These are phyloP conservation scores for Glycine tomentella DNA, from an alignment of 306 rosid genomes.

Conservation along the genomic window DNA sequence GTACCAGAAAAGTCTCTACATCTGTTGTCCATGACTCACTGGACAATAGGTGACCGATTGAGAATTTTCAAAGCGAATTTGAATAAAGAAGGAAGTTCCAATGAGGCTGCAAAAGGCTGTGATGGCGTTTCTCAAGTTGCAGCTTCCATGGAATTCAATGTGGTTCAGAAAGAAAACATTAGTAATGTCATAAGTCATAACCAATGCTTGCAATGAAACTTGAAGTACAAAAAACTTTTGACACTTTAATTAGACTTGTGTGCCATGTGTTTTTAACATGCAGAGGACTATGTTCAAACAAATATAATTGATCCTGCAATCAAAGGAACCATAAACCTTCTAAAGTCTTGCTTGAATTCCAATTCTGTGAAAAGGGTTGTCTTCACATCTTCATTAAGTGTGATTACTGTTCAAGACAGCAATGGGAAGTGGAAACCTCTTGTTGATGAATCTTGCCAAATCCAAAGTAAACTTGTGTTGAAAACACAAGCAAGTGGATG, in stretches of 20 bases:
- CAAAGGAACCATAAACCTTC: slow-evolving; percentile 68
- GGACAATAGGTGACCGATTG: slow-evolving; percentile 60
- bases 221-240: neutral
- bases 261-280: slow-evolving; percentile 34
- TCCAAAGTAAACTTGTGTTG: slow-evolving; percentile 57
- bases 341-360: slow-evolving; percentile 73
- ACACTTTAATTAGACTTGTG: neutral
- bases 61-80: slow-evolving; percentile 70
- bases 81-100: slow-evolving; percentile 71
- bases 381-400: no score
- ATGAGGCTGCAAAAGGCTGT: slow-evolving; percentile 74
- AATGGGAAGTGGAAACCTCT: slow-evolving; percentile 58
- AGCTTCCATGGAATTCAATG: slow-evolving; percentile 71
- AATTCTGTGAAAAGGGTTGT: slow-evolving; percentile 57
- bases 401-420: no score
- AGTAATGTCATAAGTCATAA: slow-evolving; percentile 49
- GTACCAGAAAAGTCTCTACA: slow-evolving; percentile 67
- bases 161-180: slow-evolving; percentile 53
- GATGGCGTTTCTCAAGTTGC: slow-evolving; percentile 82
- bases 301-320: slow-evolving; percentile 67
- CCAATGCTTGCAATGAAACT: neutral
- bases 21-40: slow-evolving; percentile 52
- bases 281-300: slow-evolving; percentile 68
- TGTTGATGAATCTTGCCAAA: slow-evolving; percentile 80
- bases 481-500: slow-evolving; percentile 73